These are phyloP conservation scores for Ambrosiella beaveri DNA, from an alignment of 2,329 filamentous ascomycete species.

Conservation along the genomic window DNA sequence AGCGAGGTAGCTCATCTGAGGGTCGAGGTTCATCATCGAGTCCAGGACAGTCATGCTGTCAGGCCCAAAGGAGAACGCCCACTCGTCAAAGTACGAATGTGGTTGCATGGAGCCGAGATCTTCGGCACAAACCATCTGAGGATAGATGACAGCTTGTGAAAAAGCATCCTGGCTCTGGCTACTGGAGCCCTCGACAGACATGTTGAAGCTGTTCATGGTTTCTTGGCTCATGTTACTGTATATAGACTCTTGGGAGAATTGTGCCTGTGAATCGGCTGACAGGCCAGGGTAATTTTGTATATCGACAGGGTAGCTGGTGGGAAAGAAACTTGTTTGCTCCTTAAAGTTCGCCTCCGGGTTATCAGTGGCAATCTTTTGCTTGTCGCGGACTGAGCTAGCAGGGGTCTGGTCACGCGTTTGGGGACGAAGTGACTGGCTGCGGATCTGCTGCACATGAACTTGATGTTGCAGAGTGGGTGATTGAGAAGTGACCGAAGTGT, in stretches of 20 bases:
- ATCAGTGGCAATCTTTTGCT: background rate
- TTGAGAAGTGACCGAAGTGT: background rate
- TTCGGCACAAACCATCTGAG: constrained; percentile 1
- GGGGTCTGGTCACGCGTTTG: background rate
- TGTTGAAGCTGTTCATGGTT: background rate
- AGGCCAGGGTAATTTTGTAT: background rate
- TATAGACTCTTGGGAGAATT: background rate
- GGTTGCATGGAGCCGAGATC: background rate
- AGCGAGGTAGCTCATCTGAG: constrained; percentile 14
- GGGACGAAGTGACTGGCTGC: background rate
- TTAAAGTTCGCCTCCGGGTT: background rate
- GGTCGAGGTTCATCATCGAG: constrained; percentile 15
- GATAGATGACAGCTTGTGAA: background rate
- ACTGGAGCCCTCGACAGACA: background rate
- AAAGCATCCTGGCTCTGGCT: background rate
- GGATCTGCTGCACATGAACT: background rate
- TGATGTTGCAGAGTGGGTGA: background rate
- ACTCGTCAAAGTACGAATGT: constrained; percentile 5
- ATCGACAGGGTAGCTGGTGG: background rate
- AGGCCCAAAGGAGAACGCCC: constrained; percentile 8
- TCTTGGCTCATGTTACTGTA: background rate
- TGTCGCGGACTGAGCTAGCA: background rate
- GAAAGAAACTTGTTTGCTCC: background rate
- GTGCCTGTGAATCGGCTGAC: background rate
- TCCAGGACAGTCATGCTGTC: constrained; percentile 15